Base-by-base conservation (phyloP, 2,329 filamentous ascomycete species). In the Xylariaceae sp. region DNA sequence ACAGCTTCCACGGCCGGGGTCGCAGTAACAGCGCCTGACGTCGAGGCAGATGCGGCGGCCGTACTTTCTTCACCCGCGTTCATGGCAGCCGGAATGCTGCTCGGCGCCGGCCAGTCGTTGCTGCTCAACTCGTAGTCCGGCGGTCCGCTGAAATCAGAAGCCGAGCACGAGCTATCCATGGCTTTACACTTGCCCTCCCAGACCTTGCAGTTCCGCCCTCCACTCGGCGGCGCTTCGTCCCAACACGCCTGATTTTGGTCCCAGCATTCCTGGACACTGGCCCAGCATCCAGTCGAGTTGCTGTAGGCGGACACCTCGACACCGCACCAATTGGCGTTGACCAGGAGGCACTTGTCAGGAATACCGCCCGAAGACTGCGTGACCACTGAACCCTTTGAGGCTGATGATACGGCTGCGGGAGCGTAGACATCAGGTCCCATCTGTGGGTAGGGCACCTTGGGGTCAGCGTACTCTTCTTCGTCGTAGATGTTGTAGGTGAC, bases 311-410 rank as follows among this genome's bases (percentile, higher is more conserved):
- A 60, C 1, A 87, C 69, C 54, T 84, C 73, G 47, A 72, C 67
- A 36, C 73, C 82, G 64, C 81, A 87, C 83, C 83, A 88, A 65
- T 88, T 87, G 41, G 67, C 83, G 56, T 85, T 85, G 53, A 78
- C 74, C 44, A 81, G 52, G 32, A 85, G 64, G 55, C 78, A 84
- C 48, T 67, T 64, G 2, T 52, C 41, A 0, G 81, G 81, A 42
- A 78, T 67, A 11, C 72, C 61, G 12, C 79, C 81, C 29, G 72
- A 68, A 2, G 51, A 49, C 24, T 48, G 43, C 13, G 19, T 47
- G 19, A 35, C 16, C 31, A 30, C 22, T 36, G 39, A 32, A 43
- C 51, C 44, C 50, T 35, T 30, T 16, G 41, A 22, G 2, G 35
- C 37, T 36, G 39, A 39, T 11, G 22, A 26, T 6, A 26, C 22